These are phyloP conservation scores for Peterozyma toletana DNA, from an alignment of 805 yeast species.

Conservation along the genomic window DNA sequence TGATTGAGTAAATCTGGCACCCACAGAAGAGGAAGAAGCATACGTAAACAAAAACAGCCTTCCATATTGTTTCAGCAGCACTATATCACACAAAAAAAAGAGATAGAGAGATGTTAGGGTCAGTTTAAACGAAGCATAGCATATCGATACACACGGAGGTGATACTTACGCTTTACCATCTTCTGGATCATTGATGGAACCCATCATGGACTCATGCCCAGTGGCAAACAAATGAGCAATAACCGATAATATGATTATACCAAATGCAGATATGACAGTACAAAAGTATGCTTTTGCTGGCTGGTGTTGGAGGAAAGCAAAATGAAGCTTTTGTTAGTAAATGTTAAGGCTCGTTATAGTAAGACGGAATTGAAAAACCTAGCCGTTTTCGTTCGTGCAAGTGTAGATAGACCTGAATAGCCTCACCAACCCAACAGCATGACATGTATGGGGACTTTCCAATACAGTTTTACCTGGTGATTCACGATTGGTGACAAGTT, in stretches of 20 bases:
- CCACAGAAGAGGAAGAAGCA: conserved; percentile 87
- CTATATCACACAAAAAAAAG: conserved; percentile 16
- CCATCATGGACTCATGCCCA: conserved; percentile 88
- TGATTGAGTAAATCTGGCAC: conserved; percentile 61
- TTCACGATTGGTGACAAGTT: too few species aligned
- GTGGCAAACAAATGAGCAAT: conserved; percentile 75
- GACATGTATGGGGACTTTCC: too few species aligned
- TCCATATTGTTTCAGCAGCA: conserved; percentile 84
- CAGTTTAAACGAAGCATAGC: too few species aligned
- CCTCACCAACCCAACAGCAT: too few species aligned
- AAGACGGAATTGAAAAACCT: not conserved
- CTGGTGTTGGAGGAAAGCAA: conserved; percentile 22
- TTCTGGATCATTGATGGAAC: conserved; percentile 83
- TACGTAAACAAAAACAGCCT: conserved; percentile 80
- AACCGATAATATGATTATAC: conserved; percentile 77
- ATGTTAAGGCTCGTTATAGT: not conserved
- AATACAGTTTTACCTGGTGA: too few species aligned
- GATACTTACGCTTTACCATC: conserved; percentile 72
- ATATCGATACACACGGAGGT: not conserved
- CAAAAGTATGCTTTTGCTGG: conserved; percentile 92
- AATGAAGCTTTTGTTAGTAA: not conserved
- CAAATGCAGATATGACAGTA: conserved; percentile 88
- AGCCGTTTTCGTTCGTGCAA: too few species aligned
- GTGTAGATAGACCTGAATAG: too few species aligned
- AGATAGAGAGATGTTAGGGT: too few species aligned